phyloP scores from a whole-genome alignment of 2,329 filamentous ascomycete species.

The Karstenula rhodostoma region DNA sequence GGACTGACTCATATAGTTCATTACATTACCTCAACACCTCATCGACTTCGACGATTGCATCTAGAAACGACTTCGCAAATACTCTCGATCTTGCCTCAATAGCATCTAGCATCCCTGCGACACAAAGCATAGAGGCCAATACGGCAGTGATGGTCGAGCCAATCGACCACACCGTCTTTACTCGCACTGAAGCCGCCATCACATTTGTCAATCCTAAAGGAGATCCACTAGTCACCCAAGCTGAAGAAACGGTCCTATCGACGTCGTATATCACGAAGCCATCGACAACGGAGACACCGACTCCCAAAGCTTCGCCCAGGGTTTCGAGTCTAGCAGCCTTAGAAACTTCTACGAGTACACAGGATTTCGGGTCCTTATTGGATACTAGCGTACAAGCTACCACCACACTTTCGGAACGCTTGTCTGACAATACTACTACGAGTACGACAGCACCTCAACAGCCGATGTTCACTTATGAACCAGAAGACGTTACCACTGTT shows the following conservation, averaged over 20 bases:
- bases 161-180: conserved; percentile 39
- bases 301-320: conserved; percentile 21
- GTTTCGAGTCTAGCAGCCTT: conserved; percentile 23
- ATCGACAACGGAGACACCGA: conserved; percentile 27
- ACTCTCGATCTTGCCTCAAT: conserved; percentile 3
- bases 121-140: conserved; percentile 34
- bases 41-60: conserved; percentile 14
- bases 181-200: conserved; percentile 35
- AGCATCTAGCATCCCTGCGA: conserved; percentile 12
- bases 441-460: not conserved
- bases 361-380: not conserved
- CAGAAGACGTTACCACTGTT: not conserved
- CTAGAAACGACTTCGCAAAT: conserved; percentile 11
- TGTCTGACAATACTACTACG: not conserved
- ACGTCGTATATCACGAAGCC: conserved; percentile 41
- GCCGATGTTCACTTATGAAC: conserved; percentile 19
- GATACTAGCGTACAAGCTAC: conserved; percentile 10
- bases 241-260: conserved; percentile 37
- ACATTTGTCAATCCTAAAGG: conserved; percentile 45
- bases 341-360: conserved; percentile 15
- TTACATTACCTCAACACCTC: conserved; percentile 40
- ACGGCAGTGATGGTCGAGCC: conserved; percentile 46
- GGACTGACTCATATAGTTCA: conserved; percentile 32
- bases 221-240: conserved; percentile 40
- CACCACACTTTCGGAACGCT: conserved; percentile 1